These are phyloP conservation scores for bread wheat (Triticum aestivum) DNA, from an alignment of 176 grass and related monocot species.

Conservation along the genomic window DNA sequence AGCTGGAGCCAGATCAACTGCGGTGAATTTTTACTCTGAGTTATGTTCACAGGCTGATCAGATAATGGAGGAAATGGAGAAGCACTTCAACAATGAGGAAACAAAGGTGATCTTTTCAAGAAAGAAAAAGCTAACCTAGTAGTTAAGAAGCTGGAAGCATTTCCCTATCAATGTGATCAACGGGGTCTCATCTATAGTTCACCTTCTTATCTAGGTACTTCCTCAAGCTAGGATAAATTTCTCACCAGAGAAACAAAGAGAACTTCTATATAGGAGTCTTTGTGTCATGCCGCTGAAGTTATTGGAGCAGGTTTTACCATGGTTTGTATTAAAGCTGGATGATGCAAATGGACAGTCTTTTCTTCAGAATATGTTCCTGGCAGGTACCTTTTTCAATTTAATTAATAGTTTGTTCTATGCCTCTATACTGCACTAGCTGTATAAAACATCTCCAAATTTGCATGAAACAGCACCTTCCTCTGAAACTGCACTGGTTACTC, in stretches of 20 bases:
- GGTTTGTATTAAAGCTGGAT: conserved; percentile 64
- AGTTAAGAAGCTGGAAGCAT: not conserved
- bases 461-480: conserved; percentile 64
- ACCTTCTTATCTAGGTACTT: conserved; percentile 67
- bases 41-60: conserved; percentile 87
- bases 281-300: conserved; percentile 84
- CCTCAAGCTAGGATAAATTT: conserved; percentile 71
- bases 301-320: conserved; percentile 76
- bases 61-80: conserved; percentile 88
- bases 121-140: not conserved
- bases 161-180: conserved; percentile 22
- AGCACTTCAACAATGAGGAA: conserved; percentile 80
- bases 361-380: conserved; percentile 77
- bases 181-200: conserved; percentile 1
- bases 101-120: conserved; percentile 45
- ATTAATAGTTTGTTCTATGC: conserved; percentile 8
- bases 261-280: conserved; percentile 66
- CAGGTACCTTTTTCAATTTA: conserved; percentile 44
- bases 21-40: conserved; percentile 60
- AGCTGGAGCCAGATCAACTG: conserved; percentile 53
- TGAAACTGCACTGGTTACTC: conserved; percentile 69
- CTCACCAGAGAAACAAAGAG: conserved; percentile 63
- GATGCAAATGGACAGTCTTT: conserved; percentile 60
- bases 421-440: not conserved
- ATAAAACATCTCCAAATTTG: not conserved